phyloP scores from a whole-genome alignment of 345 rosid genomes.

The Eucalyptus cladocalyx region DNA sequence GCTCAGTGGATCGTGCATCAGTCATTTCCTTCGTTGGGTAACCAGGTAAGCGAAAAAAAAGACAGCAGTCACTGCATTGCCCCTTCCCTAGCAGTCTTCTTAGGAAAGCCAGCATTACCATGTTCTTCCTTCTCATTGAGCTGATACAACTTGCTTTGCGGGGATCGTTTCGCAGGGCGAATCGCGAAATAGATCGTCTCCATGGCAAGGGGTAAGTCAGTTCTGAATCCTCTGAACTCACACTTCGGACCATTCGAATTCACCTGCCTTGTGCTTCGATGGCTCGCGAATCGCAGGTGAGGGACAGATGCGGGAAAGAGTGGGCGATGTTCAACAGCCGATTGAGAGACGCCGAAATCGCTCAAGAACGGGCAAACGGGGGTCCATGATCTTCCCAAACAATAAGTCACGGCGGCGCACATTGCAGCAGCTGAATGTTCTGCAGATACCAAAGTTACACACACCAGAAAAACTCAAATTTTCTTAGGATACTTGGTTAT shows the following conservation, averaged over 20 bases:
- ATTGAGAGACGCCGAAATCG: conserved; percentile 42
- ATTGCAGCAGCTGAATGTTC: not conserved
- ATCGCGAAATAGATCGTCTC: conserved; percentile 52
- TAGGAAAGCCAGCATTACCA: not conserved
- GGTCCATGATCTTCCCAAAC: conserved; percentile 12
- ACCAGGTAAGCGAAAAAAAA: conserved; percentile 37
- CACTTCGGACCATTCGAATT: not conserved
- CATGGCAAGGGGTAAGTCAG: conserved; percentile 89
- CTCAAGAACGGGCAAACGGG: conserved; percentile 27
- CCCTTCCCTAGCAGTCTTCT: not conserved
- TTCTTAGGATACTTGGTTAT: not conserved
- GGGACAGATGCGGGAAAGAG: conserved; percentile 79
- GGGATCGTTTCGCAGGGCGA: conserved; percentile 45
- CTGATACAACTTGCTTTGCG: not conserved
- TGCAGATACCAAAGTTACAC: not conserved
- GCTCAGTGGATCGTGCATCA: conserved; percentile 96
- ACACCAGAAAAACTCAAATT: not conserved
- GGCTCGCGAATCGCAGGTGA: conserved; percentile 41
- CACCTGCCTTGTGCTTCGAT: not conserved
- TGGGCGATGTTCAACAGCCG: conserved; percentile 77
- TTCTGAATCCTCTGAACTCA: not conserved
- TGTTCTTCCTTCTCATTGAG: not conserved
- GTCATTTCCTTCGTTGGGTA: conserved; percentile 82
- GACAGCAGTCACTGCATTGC: not conserved
- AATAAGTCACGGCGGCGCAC: fast-evolving